These are phyloP conservation scores for Boeremia lycopersici DNA, from an alignment of 2,329 filamentous ascomycete species.

Conservation along the genomic window DNA sequence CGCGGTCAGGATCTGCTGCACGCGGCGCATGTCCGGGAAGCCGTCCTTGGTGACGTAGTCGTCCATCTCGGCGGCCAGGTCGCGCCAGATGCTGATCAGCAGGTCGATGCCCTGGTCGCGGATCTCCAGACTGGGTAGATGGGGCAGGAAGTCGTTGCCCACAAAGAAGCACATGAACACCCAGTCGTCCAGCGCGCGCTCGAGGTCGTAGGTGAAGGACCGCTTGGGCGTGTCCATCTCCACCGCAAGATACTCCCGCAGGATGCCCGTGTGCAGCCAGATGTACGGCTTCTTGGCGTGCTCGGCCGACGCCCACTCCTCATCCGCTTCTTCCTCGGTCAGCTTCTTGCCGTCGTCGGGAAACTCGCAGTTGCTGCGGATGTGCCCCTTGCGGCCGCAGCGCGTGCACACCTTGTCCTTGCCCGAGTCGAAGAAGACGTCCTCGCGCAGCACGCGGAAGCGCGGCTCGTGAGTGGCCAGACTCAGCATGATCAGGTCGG, in stretches of 20 bases:
- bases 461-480: slow-evolving; percentile 96
- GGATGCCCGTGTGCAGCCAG: slow-evolving; percentile 91
- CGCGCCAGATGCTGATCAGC: slow-evolving; percentile 94
- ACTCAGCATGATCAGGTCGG: slow-evolving; percentile 97
- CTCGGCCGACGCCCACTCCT: slow-evolving; percentile 42
- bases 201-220: slow-evolving; percentile 88
- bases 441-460: slow-evolving; percentile 93
- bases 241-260: slow-evolving; percentile 90
- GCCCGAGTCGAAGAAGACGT: slow-evolving; percentile 90
- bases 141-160: slow-evolving; percentile 96
- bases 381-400: slow-evolving; percentile 91
- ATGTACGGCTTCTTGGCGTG: slow-evolving; percentile 86
- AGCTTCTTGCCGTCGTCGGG: slow-evolving; percentile 64
- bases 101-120: slow-evolving; percentile 97
- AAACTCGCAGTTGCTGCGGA: slow-evolving; percentile 76
- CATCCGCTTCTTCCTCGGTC: slow-evolving; percentile 77
- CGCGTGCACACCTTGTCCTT: slow-evolving; percentile 84
- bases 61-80: slow-evolving; percentile 88
- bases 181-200: slow-evolving; percentile 96
- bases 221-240: slow-evolving; percentile 85
- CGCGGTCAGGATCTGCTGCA: slow-evolving; percentile 85
- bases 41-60: slow-evolving; percentile 97
- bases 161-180: slow-evolving; percentile 99
- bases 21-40: slow-evolving; percentile 82
- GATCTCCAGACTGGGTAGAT: slow-evolving; percentile 96